phyloP scores from a whole-genome alignment of 495 filamentous ascomycete species.

The Penicillium ochrochloron region DNA sequence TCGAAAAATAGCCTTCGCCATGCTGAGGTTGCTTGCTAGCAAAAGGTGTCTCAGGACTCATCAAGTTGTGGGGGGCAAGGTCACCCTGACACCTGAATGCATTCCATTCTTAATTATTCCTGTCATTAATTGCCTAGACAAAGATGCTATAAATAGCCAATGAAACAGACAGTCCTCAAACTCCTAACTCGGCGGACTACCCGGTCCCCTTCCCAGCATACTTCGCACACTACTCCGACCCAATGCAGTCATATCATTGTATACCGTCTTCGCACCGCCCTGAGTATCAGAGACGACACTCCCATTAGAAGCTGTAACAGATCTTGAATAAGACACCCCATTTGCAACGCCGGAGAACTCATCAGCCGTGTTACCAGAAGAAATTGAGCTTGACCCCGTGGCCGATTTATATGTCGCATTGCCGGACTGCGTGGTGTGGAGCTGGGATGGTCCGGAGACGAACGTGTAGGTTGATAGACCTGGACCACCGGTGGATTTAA shows the following conservation, averaged over 20 bases:
- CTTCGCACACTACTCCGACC: constrained; percentile 26
- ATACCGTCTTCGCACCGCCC: not conserved
- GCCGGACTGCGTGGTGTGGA: constrained; percentile 39
- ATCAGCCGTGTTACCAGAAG: constrained; percentile 36
- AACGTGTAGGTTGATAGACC: constrained; percentile 60
- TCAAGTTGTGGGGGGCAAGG: no score
- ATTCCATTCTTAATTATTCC: no score
- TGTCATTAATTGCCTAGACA: no score
- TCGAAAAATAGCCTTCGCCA: no score
- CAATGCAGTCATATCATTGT: not conserved
- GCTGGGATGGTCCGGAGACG: constrained; percentile 33
- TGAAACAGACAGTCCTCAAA: not conserved
- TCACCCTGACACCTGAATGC: no score
- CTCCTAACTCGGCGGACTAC: constrained; percentile 7
- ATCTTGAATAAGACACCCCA: constrained; percentile 48
- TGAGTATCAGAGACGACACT: constrained; percentile 44
- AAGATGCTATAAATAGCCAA: not conserved
- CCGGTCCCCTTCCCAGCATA: constrained; percentile 31
- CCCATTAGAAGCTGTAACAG: constrained; percentile 57
- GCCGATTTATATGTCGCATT: constrained; percentile 31
- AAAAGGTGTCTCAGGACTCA: no score
- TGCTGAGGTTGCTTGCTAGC: no score
- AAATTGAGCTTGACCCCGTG: constrained; percentile 30
- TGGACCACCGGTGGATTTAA: constrained; percentile 44
- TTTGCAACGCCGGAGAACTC: constrained; percentile 34